Evolutionary conservation across 331 rosid species (phyloP).

Genomic region (Ulmus americana): DNA sequence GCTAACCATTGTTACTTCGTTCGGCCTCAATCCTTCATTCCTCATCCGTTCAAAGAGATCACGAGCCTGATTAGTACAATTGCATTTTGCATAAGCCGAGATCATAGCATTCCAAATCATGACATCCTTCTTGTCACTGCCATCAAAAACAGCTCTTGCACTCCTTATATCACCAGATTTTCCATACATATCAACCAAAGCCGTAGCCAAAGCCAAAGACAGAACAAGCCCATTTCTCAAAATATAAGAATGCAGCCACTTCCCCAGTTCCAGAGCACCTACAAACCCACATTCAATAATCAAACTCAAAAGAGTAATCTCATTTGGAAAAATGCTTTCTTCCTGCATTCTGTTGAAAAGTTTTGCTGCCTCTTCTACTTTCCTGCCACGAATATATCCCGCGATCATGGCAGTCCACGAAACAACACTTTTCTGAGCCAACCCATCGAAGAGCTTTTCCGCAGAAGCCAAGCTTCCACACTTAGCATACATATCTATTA

Average conservation of each 20-base stretch:
- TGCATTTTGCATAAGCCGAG: slow-evolving; percentile 43
- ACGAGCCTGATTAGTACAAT: slow-evolving; percentile 34
- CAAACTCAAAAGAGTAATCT: slow-evolving; percentile 56
- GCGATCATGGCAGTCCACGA: slow-evolving; percentile 54
- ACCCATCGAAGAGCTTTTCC: slow-evolving; percentile 35
- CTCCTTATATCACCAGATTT: slow-evolving; percentile 42
- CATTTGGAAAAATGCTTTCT: slow-evolving; percentile 49
- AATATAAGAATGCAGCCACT: slow-evolving; percentile 45
- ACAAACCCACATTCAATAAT: slow-evolving; percentile 41
- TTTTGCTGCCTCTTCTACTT: slow-evolving; percentile 29
- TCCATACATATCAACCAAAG: slow-evolving; percentile 68
- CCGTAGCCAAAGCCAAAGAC: slow-evolving; percentile 49
- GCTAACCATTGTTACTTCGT: slow-evolving; percentile 48
- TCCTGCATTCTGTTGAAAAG: slow-evolving; percentile 36
- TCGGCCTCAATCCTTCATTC: slow-evolving; percentile 38
- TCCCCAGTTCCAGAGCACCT: slow-evolving; percentile 42
- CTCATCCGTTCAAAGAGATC: slow-evolving; percentile 41
- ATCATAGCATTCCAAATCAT: slow-evolving; percentile 58
- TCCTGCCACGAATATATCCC: slow-evolving; percentile 32
- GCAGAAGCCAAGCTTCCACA: slow-evolving; percentile 36
- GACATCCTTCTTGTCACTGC: slow-evolving; percentile 35
- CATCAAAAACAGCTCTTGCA: slow-evolving; percentile 47
- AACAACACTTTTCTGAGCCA: slow-evolving; percentile 32
- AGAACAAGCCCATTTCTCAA: slow-evolving; percentile 43
- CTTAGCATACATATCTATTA: slow-evolving; percentile 52